Evolutionary conservation across 2,329 filamentous ascomycete species (phyloP).

Genomic region (Stemphylium vesicarium): DNA sequence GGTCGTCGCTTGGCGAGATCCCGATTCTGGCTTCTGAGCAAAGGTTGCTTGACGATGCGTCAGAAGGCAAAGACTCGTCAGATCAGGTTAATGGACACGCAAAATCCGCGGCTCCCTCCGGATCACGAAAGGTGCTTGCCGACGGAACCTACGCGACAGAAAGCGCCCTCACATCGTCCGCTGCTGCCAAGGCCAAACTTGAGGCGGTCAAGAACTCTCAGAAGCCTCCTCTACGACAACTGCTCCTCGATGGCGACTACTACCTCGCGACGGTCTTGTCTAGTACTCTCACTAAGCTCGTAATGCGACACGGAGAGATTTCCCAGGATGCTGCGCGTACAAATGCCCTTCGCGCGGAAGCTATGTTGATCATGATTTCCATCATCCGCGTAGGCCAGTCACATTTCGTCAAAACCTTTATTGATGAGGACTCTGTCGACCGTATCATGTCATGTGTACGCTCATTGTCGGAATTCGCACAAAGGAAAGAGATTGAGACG

Average conservation of each 20-base stretch:
- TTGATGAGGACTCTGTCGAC: slow-evolving; percentile 98
- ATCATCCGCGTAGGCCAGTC: slow-evolving; percentile 97
- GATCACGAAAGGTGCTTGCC: slow-evolving; percentile 88
- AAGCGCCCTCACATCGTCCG: slow-evolving; percentile 91
- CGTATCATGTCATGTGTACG: slow-evolving; percentile 97
- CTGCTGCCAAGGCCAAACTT: slow-evolving; percentile 84
- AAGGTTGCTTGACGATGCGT: slow-evolving; percentile 81
- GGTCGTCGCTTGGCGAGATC: slow-evolving; percentile 92
- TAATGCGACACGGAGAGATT: slow-evolving; percentile 96
- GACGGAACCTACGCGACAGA: slow-evolving; percentile 98
- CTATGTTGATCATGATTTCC: slow-evolving; percentile 99
- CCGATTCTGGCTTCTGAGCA: slow-evolving; percentile 96
- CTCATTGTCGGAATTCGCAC: slow-evolving; percentile 84
- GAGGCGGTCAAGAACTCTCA: slow-evolving; percentile 97
- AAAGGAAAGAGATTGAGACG: slow-evolving; percentile 88
- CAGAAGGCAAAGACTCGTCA: slow-evolving; percentile 63
- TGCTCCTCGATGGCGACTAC: slow-evolving; percentile 94
- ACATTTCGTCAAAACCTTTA: slow-evolving; percentile 96
- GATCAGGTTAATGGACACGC: slow-evolving; percentile 81
- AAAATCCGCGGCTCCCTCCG: slow-evolving; percentile 76
- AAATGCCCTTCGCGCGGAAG: slow-evolving; percentile 92
- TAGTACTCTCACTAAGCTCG: slow-evolving; percentile 92
- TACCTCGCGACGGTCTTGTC: slow-evolving; percentile 95
- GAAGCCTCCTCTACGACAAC: slow-evolving; percentile 91
- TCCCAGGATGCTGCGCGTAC: slow-evolving; percentile 85